Percentiles rank a stretch among this genome's conserved stretches.
phyloP scores from a whole-genome alignment of 129 eudicot species.

The Flaveria ramosissima region DNA sequence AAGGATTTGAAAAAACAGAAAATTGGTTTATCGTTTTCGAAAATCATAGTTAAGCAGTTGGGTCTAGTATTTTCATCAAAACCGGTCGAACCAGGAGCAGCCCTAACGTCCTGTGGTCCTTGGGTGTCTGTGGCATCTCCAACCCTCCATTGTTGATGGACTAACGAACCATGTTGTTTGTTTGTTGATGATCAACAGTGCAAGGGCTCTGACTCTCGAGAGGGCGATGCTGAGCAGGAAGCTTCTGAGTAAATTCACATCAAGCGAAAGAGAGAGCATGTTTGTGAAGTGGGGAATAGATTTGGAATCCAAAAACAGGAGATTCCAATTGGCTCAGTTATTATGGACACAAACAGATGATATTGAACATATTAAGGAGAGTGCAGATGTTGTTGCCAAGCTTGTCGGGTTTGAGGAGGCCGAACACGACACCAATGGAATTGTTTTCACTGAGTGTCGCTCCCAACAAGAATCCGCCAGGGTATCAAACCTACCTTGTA shows the following conservation, averaged over 20 bases:
- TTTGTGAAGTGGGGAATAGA: slow-evolving; percentile 69
- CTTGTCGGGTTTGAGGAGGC: slow-evolving; percentile 58
- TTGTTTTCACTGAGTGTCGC: slow-evolving; percentile 63
- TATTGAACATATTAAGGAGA: slow-evolving; percentile 60
- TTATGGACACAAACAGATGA: slow-evolving; percentile 66
- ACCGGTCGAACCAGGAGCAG: neutral
- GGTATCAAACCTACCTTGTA: neutral
- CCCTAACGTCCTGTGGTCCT: too few relatives aligned
- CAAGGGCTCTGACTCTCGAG: slow-evolving; percentile 61
- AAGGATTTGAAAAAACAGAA: too few relatives aligned
- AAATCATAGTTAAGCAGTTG: neutral
- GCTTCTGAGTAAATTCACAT: slow-evolving; percentile 52
- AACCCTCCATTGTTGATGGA: neutral
- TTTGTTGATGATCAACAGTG: slow-evolving; percentile 38
- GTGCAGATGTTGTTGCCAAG: slow-evolving; percentile 70
- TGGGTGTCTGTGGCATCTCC: too few relatives aligned
- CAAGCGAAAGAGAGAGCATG: slow-evolving; percentile 58
- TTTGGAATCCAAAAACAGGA: slow-evolving; percentile 59
- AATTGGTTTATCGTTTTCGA: neutral
- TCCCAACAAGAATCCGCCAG: slow-evolving; percentile 33
- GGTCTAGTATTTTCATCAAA: neutral
- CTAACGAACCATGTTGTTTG: neutral
- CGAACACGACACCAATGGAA: slow-evolving; percentile 51
- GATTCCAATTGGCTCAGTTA: slow-evolving; percentile 52
- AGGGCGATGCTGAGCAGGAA: slow-evolving; percentile 64